Percentiles rank a stretch among this genome's conserved stretches.
phyloP scores from a whole-genome alignment of 371 early-diverging fungal genomes.

The Nematocida displodere region DNA sequence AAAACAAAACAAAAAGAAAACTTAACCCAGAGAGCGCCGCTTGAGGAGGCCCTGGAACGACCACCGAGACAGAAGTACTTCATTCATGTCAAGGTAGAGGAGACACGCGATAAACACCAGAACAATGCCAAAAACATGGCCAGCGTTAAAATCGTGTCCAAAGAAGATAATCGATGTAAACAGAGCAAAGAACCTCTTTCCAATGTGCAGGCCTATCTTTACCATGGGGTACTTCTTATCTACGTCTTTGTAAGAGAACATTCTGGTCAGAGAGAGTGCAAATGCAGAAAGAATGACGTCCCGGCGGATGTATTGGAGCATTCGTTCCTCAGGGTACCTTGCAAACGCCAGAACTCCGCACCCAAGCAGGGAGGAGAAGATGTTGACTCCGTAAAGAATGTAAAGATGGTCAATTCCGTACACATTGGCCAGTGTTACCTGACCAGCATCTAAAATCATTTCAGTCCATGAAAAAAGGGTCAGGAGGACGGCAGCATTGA shows the following conservation, averaged over 20 bases:
- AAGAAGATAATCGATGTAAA: slow-evolving; percentile 29
- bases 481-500: slow-evolving; percentile 10
- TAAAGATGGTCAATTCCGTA: slow-evolving; percentile 15
- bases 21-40: neutral
- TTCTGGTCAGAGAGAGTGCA: neutral
- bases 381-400: neutral
- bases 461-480: slow-evolving; percentile 29
- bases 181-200: slow-evolving; percentile 36
- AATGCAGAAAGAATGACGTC: slow-evolving; percentile 13
- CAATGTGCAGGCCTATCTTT: slow-evolving; percentile 22
- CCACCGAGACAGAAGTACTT: slow-evolving; percentile 41
- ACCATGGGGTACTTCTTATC: neutral
- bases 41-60: neutral
- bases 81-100: slow-evolving; percentile 16
- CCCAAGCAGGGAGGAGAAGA: neutral
- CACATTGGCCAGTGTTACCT: neutral
- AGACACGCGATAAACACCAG: slow-evolving; percentile 33
- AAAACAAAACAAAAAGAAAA: slow-evolving; percentile 50
- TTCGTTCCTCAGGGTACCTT: neutral
- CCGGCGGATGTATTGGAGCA: neutral
- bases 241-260: neutral
- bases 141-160: slow-evolving; percentile 15
- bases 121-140: slow-evolving; percentile 17
- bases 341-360: neutral
- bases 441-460: slow-evolving; percentile 13